Conservation (phyloP, 768 basidiomycete genomes). For the Leccinum disarticulatum region DNA sequence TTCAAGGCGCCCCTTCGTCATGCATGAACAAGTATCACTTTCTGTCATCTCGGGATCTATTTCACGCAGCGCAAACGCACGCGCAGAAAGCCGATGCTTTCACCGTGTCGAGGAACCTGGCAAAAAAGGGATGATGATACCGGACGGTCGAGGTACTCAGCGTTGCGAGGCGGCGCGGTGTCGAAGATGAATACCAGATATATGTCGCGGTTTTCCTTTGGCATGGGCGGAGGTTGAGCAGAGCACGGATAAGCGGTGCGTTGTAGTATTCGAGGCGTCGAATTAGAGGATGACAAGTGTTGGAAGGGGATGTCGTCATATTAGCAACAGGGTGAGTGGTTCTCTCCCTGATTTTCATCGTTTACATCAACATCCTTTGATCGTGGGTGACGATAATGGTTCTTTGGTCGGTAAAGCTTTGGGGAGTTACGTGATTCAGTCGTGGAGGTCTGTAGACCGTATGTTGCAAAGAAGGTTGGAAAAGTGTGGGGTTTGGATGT, state of each 20-base stretch:
- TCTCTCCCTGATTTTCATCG: neutral
- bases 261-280: constrained; percentile 20
- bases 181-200: constrained; percentile 41
- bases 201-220: constrained; percentile 44
- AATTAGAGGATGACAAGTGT: constrained; percentile 27
- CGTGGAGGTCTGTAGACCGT: constrained; percentile 45
- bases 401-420: constrained; percentile 33
- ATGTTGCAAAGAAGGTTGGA: constrained; percentile 44
- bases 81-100: constrained; percentile 31
- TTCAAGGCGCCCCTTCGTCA: constrained; percentile 14
- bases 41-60: constrained; percentile 56
- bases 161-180: constrained; percentile 8
- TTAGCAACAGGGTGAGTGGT: constrained; percentile 34
- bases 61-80: constrained; percentile 22
- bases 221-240: constrained; percentile 36
- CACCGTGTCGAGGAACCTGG: constrained; percentile 20
- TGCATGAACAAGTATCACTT: constrained; percentile 45
- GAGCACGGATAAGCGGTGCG: constrained; percentile 36
- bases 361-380: neutral
- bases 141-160: constrained; percentile 47
- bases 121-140: constrained; percentile 41
- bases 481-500: constrained; percentile 64
- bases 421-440: constrained; percentile 44
- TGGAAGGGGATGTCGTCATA: constrained; percentile 32
- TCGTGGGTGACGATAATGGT: neutral